Base-by-base conservation (phyloP, 2,329 filamentous ascomycete genomes). In the Aphanocladium album region DNA sequence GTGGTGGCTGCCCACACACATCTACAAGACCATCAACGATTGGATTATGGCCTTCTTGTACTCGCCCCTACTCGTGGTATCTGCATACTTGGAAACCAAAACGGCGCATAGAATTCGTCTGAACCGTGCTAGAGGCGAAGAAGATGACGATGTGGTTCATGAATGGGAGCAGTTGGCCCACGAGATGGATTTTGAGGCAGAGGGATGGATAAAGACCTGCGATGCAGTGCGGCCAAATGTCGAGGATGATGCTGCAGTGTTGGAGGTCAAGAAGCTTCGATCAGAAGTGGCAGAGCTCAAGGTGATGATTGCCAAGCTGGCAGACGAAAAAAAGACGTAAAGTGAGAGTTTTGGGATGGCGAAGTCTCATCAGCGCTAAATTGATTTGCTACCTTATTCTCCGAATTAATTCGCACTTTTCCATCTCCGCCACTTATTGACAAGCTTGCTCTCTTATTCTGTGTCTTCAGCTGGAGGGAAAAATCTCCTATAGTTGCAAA, bases 111-210 rank as follows among this genome's bases (percentile, higher is more conserved):
- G 79, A 3, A 91, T 97, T 47, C 81, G 80, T 25, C 80, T 79
- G 60, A 98, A 98, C 72, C 82, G 95, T 1, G 83, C 82, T 17
- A 79, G 89, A 17, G 91, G 93, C 43, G 93, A 97, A 66, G 89
- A 89, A 3, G 95, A 99, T 66, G 95, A 99, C 67, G 92, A 97
- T 66, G 86, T 86, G 1, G 77, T 89, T 9, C 89, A 98, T 70
- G 93, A 97, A 72, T 99, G 95, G 95, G 95, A 99, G 76, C 89
- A 96, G 72, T 79, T 93, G 70, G 75, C 80, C 9, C 79, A 79
- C 7, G 83, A 89, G 57, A 71, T 93, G 21, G 89, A 96, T 70
- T 90, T 96, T 68, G 90, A 96, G 69, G 80, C 83, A 0, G 90
- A 93, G 63, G 91, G 89, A 0, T 99, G 95, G 95, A 79, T 83